Evolutionary conservation across 768 basidiomycete species (phyloP).

Genomic region (Podaxis sp.): DNA sequence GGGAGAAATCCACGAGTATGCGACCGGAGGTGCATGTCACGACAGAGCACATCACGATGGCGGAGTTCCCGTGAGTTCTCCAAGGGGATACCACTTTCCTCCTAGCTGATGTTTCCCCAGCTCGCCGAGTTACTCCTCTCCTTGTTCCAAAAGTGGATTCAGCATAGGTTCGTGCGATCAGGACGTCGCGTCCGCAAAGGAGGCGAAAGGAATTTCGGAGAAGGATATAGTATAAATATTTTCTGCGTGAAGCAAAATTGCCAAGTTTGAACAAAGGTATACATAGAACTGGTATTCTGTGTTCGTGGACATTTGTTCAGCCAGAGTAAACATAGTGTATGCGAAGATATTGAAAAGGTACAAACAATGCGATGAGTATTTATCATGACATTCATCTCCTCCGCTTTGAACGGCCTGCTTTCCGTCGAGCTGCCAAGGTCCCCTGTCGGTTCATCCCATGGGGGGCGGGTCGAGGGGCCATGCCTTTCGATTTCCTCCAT

Average conservation of each 20-base stretch:
- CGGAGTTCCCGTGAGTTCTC: constrained; percentile 47
- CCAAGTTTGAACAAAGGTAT: neutral
- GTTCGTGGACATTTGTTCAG: neutral
- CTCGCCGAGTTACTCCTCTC: constrained; percentile 10
- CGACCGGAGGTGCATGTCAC: constrained; percentile 55
- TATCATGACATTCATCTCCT: constrained; percentile 48
- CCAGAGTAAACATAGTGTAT: neutral
- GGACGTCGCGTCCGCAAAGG: neutral
- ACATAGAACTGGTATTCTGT: neutral
- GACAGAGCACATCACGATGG: constrained; percentile 60
- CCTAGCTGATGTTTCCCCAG: neutral
- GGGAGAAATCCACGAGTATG: constrained; percentile 28
- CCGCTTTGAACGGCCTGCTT: constrained; percentile 68
- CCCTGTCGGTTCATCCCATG: constrained; percentile 70
- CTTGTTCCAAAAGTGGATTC: constrained; percentile 10
- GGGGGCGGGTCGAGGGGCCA: constrained; percentile 48
- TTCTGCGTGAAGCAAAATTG: constrained; percentile 11
- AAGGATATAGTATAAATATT: constrained; percentile 10
- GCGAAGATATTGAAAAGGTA: neutral
- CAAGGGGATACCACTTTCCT: neutral
- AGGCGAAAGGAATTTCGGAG: constrained; percentile 15
- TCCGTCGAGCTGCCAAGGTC: constrained; percentile 53
- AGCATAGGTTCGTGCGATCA: constrained; percentile 5
- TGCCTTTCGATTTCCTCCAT: constrained; percentile 81
- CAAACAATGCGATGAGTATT: constrained; percentile 10